Evolutionary conservation across 495 filamentous ascomycete genomes (phyloP), one percentile per base, ranked within the genome.

Genomic region (Aspergillus sparsus): DNA sequence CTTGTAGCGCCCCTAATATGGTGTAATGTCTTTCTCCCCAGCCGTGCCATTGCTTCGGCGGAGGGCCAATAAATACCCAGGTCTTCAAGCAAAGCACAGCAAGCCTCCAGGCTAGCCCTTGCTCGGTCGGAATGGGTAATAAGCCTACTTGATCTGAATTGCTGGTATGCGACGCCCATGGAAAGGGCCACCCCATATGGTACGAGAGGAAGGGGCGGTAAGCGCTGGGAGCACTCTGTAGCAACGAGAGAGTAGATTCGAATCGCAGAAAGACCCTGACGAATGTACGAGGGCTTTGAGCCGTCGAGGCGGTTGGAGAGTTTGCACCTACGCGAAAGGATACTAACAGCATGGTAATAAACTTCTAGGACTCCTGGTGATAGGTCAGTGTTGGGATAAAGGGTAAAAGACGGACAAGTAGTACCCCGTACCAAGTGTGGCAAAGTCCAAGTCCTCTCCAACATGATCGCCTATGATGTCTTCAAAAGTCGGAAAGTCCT

Each of bases 321-420:
- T 49, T 84, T 76, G 10, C 74, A 71, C 41, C 78, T 77, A 62
- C 77, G 78, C 13, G 81, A 82, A 1, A 89, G 74, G 44, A 91
- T 88, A 21, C 82, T 83, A 6, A 90, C 83, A 9, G 84, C 82
- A 63, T 90, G 86, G 63, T 92, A 90, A 54, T 86, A 85, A 6
- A 88, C 77, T 62, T 90, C 87, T 5, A 90, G 67, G 0, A 87
- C 81, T 1, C 80, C 86, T 87, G 45, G 11, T 6, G 34, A 36
- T 60, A 49, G 32, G 31, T 47, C 0, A 44, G 64, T 21, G 33
- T 36, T 46, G 27, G 34, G 1, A 27, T 34, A 3, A 45, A 50
- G n/a, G 6, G 13, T n/a, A 36, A 7, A 10, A n/a, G 41, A 18
- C 21, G 21, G 3, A 27, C 21, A 27, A 60, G 37, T 39, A 36